Base-by-base conservation (phyloP, 2,329 filamentous ascomycete genomes). In the Pseudogymnoascus sp. region DNA sequence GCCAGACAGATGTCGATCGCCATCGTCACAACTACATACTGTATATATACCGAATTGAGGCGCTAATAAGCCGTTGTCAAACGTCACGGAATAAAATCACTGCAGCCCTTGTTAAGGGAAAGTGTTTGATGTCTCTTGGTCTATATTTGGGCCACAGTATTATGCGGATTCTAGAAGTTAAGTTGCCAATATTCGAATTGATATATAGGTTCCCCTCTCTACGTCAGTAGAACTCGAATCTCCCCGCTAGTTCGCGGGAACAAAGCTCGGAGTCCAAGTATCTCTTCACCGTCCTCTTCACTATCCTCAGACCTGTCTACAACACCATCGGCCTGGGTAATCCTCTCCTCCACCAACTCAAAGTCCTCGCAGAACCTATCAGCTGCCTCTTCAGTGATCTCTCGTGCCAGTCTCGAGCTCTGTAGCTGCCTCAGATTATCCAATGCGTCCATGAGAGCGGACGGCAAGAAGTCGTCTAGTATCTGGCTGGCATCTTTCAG, bases 381-480 rank as follows among this genome's bases (percentile, higher is more conserved):
- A 0, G 92, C 90, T 0, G 92, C 93, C 66, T 89, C 84, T 69
- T 95, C 90, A 0, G 91, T 94, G 58, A 96, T 84, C 55, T 86
- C 80, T 58, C 90, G 84, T 12, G 89, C 88, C 63, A 96, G 77
- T 9, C 80, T 81, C 1, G 89, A 84, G 69, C 90, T 89, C 65
- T 89, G 86, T 1, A 99, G 76, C 42, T 84, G 79, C 66, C 87
- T 88, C 25, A 97, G 75, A 64, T 91, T 90, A 60, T 94, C 89
- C 68, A 90, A 86, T 2, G 92, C 92, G 72, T 99, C 94, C 80
- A 97, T 93, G 30, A 96, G 81, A 2, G 93, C 94, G 1, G 91
- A 95, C 0, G 94, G 92, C 23, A 99, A 79, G 76, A 97, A 99
- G 64, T 91, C 87, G 71, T 99, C 94, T 5, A 99, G 80, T 41